These are phyloP conservation scores for Dimargaris cristalligena DNA, from an alignment of 192 early-diverging fungal species.

Conservation along the genomic window DNA sequence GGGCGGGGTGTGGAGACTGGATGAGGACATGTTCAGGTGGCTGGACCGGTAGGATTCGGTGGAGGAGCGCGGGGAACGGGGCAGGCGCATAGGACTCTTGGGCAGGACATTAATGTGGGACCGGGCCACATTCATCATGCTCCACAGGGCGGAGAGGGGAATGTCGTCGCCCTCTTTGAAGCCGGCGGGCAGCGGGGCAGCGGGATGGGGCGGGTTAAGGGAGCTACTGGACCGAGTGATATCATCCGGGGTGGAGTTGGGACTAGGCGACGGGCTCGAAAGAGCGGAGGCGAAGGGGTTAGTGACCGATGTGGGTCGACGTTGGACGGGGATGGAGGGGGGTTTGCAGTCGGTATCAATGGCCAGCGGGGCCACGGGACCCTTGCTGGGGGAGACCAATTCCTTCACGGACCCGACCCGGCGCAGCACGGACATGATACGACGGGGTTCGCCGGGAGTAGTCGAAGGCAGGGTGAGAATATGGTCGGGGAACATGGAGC, in stretches of 20 bases:
- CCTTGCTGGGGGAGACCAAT: no score
- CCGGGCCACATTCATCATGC: background rate
- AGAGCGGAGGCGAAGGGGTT: background rate
- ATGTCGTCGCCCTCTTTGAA: constrained; percentile 10
- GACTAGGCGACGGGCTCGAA: background rate
- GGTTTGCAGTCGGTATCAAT: no score
- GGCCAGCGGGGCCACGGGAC: no score
- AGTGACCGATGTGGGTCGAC: no score
- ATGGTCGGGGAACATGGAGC: background rate
- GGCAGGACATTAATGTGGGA: background rate
- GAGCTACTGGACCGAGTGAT: background rate
- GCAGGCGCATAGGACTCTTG: background rate
- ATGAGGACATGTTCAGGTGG: background rate
- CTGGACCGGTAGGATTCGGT: background rate
- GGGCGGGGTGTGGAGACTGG: background rate
- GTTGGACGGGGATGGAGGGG: no score
- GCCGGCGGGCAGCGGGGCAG: background rate
- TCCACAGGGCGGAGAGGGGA: constrained; percentile 4
- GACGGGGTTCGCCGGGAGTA: background rate
- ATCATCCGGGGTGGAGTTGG: background rate
- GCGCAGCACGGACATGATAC: background rate
- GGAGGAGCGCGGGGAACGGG: background rate
- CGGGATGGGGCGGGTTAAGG: background rate
- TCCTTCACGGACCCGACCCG: background rate
- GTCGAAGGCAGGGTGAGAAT: background rate